Base-by-base conservation (phyloP, 2,329 filamentous ascomycete genomes). In the Diaporthe sp. region DNA sequence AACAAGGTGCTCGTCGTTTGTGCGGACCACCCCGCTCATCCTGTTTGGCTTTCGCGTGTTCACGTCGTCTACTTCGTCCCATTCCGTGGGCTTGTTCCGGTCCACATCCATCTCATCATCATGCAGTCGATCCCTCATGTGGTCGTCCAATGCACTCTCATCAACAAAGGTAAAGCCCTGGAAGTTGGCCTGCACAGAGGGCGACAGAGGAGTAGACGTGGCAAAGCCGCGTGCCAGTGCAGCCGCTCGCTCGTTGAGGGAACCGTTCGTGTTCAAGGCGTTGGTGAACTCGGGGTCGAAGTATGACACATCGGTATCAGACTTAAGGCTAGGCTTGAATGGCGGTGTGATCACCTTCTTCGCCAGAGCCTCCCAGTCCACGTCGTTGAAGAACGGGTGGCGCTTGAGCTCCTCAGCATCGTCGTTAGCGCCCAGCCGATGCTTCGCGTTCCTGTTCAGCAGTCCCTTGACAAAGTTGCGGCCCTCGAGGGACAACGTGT, bases 151-250 rank as follows among this genome's bases (percentile, higher is more conserved):
- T 2, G 94, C 94, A 80, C 94, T 98, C 85, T 98, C 96, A 79
- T 98, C 97, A n/a, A 98, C 97, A 82, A 97, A 99, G 0, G 97
- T 99, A 84, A 99, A 99, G 44, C 97, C 97, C 80, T 97, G 94
- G 87, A 99, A 99, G 81, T 98, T 98, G 76, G 96, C 97, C 84
- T 99, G 97, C 85, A 98, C 96, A 3, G 95, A 97, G 0, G 97
- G 97, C 19, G 95, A 98, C 32, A 99, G 87, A 0, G 97, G 97
- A 0, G 97, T 99, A 19, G 94, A 97, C 10, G 95, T 94, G 8
- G 94, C 93, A 81, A 97, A 94, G 50, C 96, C 96, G 73, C 92
- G 92, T 22, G 96, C 95, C 66, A 98, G 84, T 10, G 94, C 94
- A 19, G 95, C 94, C 6, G 97, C 96, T 73, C 96, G 92, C 79